Evolutionary conservation across 352 stramenopile species (phyloP).

Genomic region (Globisporangium nagaii): DNA sequence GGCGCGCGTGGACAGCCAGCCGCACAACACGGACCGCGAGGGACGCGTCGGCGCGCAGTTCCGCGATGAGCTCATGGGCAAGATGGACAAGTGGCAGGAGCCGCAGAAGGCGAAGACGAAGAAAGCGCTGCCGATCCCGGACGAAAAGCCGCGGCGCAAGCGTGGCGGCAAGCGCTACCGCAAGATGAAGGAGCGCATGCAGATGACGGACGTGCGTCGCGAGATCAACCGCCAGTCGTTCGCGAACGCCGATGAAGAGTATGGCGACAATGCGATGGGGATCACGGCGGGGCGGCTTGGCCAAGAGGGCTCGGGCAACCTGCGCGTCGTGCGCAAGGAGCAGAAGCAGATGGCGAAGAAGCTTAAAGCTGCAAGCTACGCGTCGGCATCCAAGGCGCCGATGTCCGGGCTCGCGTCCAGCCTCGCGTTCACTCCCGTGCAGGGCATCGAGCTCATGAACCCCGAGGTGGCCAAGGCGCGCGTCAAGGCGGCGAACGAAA

Average conservation of each 20-base stretch:
- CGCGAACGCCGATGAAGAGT: conserved; percentile 91
- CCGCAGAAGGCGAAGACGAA: conserved; percentile 95
- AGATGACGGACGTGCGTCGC: conserved; percentile 97
- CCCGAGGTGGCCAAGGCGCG: conserved; percentile 91
- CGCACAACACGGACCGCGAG: conserved; percentile 61
- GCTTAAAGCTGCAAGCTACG: conserved; percentile 87
- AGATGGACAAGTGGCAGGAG: conserved; percentile 98
- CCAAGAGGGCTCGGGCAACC: conserved; percentile 81
- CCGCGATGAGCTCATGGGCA: conserved; percentile 86
- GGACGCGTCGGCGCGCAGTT: conserved; percentile 81
- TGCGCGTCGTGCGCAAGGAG: conserved; percentile 88
- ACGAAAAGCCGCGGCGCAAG: conserved; percentile 94
- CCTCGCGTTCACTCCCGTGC: conserved; percentile 96
- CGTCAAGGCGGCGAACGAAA: conserved; percentile 94
- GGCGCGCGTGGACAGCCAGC: conserved; percentile 90
- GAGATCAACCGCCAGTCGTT: conserved; percentile 96
- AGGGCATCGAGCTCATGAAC: conserved; percentile 97
- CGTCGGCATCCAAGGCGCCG: conserved; percentile 32
- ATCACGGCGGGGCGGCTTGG: conserved; percentile 91
- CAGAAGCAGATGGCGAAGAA: conserved; percentile 91
- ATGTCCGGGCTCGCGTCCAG: conserved; percentile 91
- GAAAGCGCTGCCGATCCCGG: conserved; percentile 95
- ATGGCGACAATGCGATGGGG: conserved; percentile 98
- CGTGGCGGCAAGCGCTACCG: conserved; percentile 91
- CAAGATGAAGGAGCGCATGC: conserved; percentile 96